Evolutionary conservation across 148 eudicot species (phyloP).

Genomic region (Rhododendron ferrugineum): DNA sequence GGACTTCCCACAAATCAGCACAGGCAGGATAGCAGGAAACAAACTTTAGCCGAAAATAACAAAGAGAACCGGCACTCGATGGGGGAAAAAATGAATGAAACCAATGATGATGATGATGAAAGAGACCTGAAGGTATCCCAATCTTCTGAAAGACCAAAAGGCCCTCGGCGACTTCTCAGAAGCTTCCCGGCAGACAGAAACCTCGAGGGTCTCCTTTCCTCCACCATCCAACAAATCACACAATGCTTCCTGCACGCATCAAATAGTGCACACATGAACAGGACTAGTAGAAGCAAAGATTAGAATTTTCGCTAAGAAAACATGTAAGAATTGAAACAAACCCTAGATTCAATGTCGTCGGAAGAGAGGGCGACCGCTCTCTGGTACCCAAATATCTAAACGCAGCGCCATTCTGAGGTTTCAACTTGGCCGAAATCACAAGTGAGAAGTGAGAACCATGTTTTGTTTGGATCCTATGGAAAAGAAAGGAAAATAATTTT

Average conservation of each 20-base stretch:
- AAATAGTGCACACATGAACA: neutral
- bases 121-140: constrained; percentile 79
- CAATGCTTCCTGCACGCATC: constrained; percentile 50
- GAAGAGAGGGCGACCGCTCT: constrained; percentile 74
- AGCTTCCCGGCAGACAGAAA: constrained; percentile 78
- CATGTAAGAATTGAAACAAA: constrained; percentile 15
- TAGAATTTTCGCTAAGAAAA: neutral
- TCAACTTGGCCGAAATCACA: constrained; percentile 63
- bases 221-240: constrained; percentile 73
- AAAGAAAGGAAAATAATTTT: too few species aligned
- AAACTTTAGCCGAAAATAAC: neutral
- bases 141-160: constrained; percentile 81
- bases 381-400: constrained; percentile 79
- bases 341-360: constrained; percentile 70
- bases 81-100: neutral
- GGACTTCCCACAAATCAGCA: constrained; percentile 95
- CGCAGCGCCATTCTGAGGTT: constrained; percentile 62
- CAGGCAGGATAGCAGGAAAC: constrained; percentile 40
- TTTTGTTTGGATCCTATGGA: too few species aligned
- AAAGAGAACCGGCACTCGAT: neutral
- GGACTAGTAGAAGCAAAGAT: neutral
- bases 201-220: constrained; percentile 77
- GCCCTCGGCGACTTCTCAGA: constrained; percentile 81
- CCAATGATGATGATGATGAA: neutral
- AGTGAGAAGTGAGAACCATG: too few species aligned